These are phyloP conservation scores for Neolentinus lepideus DNA, from an alignment of 1,284 basidiomycete genomes.

Conservation along the genomic window DNA sequence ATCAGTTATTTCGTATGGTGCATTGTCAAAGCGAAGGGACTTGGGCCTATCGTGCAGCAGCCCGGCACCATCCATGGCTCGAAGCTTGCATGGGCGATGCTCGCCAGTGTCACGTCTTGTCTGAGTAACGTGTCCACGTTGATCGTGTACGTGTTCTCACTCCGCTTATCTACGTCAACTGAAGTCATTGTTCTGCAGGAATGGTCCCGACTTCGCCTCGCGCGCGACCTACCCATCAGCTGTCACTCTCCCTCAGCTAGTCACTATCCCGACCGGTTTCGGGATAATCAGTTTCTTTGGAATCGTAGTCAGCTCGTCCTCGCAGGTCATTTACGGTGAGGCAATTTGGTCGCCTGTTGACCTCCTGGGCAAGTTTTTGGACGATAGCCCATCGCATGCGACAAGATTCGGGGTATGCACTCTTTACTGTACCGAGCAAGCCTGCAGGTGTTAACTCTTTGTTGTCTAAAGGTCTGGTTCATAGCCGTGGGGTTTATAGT, in stretches of 20 bases:
- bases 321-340: conserved; percentile 70
- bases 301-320: conserved; percentile 77
- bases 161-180: conserved; percentile 2
- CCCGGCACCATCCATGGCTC: conserved; percentile 62
- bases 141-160: conserved; percentile 38
- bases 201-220: conserved; percentile 76
- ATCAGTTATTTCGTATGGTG: conserved; percentile 80
- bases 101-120: conserved; percentile 70
- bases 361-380: conserved; percentile 62
- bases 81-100: conserved; percentile 74
- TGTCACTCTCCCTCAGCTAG: conserved; percentile 64
- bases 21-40: conserved; percentile 71
- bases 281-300: conserved; percentile 77
- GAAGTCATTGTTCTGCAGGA: conserved; percentile 28
- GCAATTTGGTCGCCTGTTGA: conserved; percentile 79
- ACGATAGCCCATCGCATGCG: conserved; percentile 52
- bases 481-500: conserved; percentile 72
- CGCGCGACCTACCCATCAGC: conserved; percentile 61
- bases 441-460: conserved; percentile 1
- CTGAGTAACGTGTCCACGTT: conserved; percentile 78
- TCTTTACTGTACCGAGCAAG: not conserved
- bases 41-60: conserved; percentile 73
- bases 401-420: conserved; percentile 56
- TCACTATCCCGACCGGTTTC: conserved; percentile 72
- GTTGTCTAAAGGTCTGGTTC: conserved; percentile 52